Evolutionary conservation across 208 protist species (phyloP).

Genomic region (Acanthamoeba royreba): DNA sequence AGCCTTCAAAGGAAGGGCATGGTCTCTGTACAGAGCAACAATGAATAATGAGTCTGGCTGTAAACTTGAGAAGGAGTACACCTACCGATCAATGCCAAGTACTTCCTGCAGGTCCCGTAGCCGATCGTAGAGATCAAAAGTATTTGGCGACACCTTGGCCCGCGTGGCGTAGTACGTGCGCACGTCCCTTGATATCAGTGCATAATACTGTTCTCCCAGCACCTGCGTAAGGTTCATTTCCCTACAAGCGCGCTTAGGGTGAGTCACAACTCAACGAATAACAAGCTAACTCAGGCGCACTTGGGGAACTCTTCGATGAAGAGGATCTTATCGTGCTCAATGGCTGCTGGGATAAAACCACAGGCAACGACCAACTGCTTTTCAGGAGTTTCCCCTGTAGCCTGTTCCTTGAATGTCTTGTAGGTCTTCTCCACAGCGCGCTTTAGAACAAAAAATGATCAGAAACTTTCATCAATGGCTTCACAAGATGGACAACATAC

Average conservation of each 20-base stretch:
- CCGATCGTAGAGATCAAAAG: slow-evolving; percentile 4
- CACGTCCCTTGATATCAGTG: not conserved
- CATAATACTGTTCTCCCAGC: not conserved
- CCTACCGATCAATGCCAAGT: not conserved
- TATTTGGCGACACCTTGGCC: not conserved
- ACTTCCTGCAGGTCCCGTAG: slow-evolving; percentile 24
- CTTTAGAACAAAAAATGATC: not conserved
- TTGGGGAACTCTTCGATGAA: slow-evolving; percentile 33
- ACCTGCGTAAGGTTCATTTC: not conserved
- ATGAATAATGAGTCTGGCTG: not conserved
- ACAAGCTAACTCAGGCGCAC: not conserved
- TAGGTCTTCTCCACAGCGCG: not conserved
- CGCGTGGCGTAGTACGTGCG: not conserved
- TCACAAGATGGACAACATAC: not conserved
- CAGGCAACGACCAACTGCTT: slow-evolving; percentile 2
- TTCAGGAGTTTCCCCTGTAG: not conserved
- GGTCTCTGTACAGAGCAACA: not conserved
- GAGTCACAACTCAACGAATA: not conserved
- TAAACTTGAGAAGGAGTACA: not conserved
- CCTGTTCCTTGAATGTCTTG: slow-evolving; percentile 4
- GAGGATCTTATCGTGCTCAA: not conserved
- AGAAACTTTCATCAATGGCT: not conserved
- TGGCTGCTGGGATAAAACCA: slow-evolving; percentile 19
- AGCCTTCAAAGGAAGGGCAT: not conserved
- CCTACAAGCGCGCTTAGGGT: not conserved